Percentiles rank a stretch among this genome's conserved stretches.
Evolutionary conservation across 2,329 filamentous ascomycete genomes (phyloP).

Genomic region (Botrytis paeoniae): DNA sequence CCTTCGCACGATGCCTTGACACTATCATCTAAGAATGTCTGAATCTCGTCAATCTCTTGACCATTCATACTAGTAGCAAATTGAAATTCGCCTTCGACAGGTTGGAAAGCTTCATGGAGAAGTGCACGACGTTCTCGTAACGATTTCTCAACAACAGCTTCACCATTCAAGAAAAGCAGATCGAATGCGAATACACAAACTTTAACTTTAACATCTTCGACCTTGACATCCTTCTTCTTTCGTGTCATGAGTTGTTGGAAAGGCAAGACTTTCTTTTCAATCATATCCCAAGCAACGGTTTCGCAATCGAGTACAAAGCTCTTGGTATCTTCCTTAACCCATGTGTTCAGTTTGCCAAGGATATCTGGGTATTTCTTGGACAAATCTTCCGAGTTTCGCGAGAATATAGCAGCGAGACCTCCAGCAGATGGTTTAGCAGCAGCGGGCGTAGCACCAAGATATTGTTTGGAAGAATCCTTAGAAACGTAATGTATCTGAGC

Average conservation of each 20-base stretch:
- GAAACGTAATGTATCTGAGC: constrained; percentile 98
- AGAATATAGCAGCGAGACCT: constrained; percentile 91
- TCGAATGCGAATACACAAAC: constrained; percentile 98
- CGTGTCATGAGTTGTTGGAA: constrained; percentile 98
- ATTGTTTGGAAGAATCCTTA: constrained; percentile 69
- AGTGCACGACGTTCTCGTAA: constrained; percentile 80
- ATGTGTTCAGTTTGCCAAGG: constrained; percentile 77
- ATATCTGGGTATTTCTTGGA: constrained; percentile 98
- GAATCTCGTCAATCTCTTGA: constrained; percentile 89
- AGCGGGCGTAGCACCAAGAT: constrained; percentile 57
- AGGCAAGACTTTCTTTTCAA: constrained; percentile 90
- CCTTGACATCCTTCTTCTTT: constrained; percentile 95
- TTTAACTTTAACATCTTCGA: constrained; percentile 92
- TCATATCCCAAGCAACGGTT: constrained; percentile 94
- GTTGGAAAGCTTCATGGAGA: constrained; percentile 68
- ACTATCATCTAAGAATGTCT: constrained; percentile 86
- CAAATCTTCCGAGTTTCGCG: constrained; percentile 92
- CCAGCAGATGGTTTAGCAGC: constrained; percentile 52
- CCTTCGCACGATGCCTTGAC: constrained; percentile 96
- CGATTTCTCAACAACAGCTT: constrained; percentile 81
- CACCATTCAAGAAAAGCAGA: constrained; percentile 86
- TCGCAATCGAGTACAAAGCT: constrained; percentile 99
- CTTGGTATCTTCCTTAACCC: constrained; percentile 86
- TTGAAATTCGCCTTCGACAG: constrained; percentile 83
- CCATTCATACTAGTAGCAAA: constrained; percentile 87